Base-by-base conservation (phyloP, 495 filamentous ascomycete species). In the Penicillium lagena region DNA sequence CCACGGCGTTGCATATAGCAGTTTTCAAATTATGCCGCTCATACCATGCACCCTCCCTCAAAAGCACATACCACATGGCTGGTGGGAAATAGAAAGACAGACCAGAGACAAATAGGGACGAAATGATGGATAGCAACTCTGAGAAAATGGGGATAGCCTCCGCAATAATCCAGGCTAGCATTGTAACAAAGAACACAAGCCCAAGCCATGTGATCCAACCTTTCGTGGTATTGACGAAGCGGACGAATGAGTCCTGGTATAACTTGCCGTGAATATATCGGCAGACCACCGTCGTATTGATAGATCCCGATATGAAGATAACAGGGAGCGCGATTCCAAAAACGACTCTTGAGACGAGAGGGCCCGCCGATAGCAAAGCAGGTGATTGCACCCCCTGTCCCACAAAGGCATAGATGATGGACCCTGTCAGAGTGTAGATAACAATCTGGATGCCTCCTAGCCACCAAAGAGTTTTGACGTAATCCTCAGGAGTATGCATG, bases 311-410 rank as follows among this genome's bases (percentile, higher is more conserved):
- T 60, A 72, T 83, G 60, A 85, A 82, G 58, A 87, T 82, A 41
- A 88, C 83, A 12, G 86, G 86, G 2, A 85, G 56, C 9, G 85
- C 86, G 40, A 90, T 60, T 7, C 85, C 86, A 51, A 81, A 90
- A 2, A 84, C 81, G 37, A 89, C 54, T 50, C 86, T 86, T 42
- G 80, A 76, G 2, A 90, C 58, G 0, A 73, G 14, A 6, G 56
- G 50, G 9, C 78, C 72, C 8, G 82, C 80, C 0, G 82, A 82
- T 12, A 79, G 70, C 0, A 90, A 71, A 4, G 85, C 84, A 4
- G 86, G 86, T 8, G 80, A 79, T 14, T 60, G 52, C 39, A 90
- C 86, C n/a, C 70, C 68, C 7, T 56, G 59, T 9, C 87, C 87
- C 9, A 81, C 80, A 55, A 78, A 90, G 49, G 64, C 64, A 59